Conservation (phyloP, 495 filamentous ascomycete species). For the Jackrogersella minutella region DNA sequence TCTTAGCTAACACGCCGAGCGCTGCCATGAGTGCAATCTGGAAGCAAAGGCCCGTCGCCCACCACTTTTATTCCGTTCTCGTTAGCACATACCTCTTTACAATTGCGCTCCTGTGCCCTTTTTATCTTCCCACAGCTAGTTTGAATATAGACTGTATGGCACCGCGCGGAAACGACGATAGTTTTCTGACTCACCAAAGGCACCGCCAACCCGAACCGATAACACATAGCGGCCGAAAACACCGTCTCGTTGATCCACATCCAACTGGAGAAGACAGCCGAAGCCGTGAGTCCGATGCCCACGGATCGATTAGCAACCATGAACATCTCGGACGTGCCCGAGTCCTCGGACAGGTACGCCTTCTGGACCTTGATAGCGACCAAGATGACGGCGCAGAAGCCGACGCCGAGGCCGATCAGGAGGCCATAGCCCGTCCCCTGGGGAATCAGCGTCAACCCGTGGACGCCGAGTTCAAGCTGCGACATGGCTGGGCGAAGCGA, state of each 20-base stretch:
- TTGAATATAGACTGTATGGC: not conserved
- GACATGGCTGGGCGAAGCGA: slow-evolving; percentile 14
- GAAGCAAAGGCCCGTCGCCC: slow-evolving; percentile 62
- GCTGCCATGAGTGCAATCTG: slow-evolving; percentile 83
- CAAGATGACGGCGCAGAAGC: slow-evolving; percentile 61
- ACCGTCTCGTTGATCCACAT: slow-evolving; percentile 78
- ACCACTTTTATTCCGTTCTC: slow-evolving; percentile 60
- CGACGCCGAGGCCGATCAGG: slow-evolving; percentile 69
- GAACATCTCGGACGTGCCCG: slow-evolving; percentile 90
- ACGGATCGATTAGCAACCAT: slow-evolving; percentile 83
- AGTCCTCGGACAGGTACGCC: slow-evolving; percentile 75
- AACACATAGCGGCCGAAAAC: slow-evolving; percentile 77
- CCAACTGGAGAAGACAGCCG: slow-evolving; percentile 84
- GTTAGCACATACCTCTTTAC: slow-evolving; percentile 12
- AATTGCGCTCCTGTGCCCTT: not conserved
- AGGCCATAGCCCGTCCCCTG: slow-evolving; percentile 75
- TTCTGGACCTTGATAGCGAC: slow-evolving; percentile 75
- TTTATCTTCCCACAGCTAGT: not conserved
- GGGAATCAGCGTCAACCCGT: slow-evolving; percentile 35
- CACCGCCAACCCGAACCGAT: slow-evolving; percentile 80
- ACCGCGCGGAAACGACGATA: not conserved
- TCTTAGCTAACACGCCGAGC: slow-evolving; percentile 81
- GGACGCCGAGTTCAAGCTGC: slow-evolving; percentile 23
- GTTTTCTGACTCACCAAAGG: slow-evolving; percentile 59
- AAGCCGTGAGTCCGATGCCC: slow-evolving; percentile 81